Evolutionary conservation across 148 eudicot genomes (phyloP).

Genomic region (Vaccinium darrowii): DNA sequence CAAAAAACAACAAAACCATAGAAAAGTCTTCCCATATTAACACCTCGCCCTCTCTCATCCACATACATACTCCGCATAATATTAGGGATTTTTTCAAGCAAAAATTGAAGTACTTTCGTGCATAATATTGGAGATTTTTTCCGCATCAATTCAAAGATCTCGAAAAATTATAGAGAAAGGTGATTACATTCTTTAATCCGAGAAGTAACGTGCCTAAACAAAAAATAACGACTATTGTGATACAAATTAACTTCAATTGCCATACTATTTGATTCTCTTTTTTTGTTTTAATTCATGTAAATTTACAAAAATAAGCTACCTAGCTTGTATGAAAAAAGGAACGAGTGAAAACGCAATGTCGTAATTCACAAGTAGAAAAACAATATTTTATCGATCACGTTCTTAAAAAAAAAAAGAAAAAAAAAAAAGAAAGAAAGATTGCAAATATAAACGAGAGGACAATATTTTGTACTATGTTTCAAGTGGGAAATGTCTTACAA

Average conservation of each 20-base stretch:
- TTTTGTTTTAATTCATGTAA: not conserved
- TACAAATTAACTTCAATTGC: too few species aligned
- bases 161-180: not conserved
- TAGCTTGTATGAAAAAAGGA: not conserved
- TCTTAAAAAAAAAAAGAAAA: too few species aligned
- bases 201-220: not conserved
- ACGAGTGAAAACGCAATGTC: too few species aligned
- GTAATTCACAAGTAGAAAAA: too few species aligned
- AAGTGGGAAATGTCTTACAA: slow-evolving; percentile 13
- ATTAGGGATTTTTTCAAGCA: too few species aligned
- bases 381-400: too few species aligned
- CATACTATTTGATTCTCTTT: not conserved
- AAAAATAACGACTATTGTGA: not conserved
- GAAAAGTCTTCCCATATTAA: not conserved
- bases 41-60: not conserved
- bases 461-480: not conserved
- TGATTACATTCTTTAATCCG: not conserved
- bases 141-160: not conserved
- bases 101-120: not conserved
- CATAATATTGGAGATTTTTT: not conserved
- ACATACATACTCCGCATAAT: not conserved
- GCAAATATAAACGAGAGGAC: not conserved
- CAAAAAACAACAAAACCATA: not conserved
- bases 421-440: too few species aligned
- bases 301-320: not conserved